A percentile compares a stretch with the other conserved stretches of the same genome.
phyloP scores from a whole-genome alignment of 2,329 filamentous ascomycete species.

The Beauveria scarabaeidicola region DNA sequence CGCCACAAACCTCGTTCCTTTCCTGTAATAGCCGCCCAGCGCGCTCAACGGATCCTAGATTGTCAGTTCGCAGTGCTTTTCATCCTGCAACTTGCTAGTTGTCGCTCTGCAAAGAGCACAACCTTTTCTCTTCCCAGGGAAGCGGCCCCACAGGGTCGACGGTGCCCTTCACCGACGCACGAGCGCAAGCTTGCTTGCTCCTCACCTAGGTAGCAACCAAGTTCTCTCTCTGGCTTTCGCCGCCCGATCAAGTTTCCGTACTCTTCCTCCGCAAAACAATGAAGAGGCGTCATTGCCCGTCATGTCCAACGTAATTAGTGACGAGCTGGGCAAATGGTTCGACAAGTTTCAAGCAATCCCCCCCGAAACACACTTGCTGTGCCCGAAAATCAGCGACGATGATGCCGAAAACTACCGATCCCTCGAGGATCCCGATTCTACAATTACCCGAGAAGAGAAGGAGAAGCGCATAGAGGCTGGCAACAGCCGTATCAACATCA shows the following conservation, averaged over 20 bases:
- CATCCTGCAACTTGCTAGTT: neutral
- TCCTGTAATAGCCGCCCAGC: neutral
- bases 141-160: neutral
- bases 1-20: neutral
- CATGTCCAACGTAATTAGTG: constrained; percentile 14
- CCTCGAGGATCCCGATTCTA: constrained; percentile 40
- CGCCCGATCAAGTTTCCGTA: neutral
- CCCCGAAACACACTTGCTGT: constrained; percentile 55
- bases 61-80: neutral
- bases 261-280: neutral
- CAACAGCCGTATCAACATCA: constrained; percentile 48
- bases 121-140: neutral
- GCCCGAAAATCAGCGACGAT: constrained; percentile 54
- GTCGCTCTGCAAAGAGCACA: neutral
- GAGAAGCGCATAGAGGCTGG: constrained; percentile 45
- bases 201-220: neutral
- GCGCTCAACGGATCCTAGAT: neutral
- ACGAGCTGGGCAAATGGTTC: constrained; percentile 35
- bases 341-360: constrained; percentile 36
- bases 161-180: neutral
- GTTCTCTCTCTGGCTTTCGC: neutral
- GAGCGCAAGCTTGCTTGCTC: neutral
- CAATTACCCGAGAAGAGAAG: constrained; percentile 43
- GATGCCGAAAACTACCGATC: constrained; percentile 53
- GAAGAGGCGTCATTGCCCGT: neutral